Evolutionary conservation across 1,284 basidiomycete genomes (phyloP).

Genomic region (Apiotrichum gamsii): DNA sequence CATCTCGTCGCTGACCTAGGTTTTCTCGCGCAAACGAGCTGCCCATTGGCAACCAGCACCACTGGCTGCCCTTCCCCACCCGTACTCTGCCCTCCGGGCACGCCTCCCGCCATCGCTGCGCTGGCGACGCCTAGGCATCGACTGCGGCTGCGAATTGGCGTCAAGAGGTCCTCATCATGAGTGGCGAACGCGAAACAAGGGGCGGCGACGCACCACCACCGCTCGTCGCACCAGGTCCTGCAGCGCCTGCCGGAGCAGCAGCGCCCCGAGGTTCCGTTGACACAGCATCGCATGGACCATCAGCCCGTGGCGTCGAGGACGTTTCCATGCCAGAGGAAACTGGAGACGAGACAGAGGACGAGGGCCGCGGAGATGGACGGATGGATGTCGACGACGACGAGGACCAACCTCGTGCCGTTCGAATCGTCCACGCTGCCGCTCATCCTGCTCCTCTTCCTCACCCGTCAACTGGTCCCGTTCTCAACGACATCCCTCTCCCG

Average conservation of each 20-base stretch:
- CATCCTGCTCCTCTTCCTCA: too few species aligned
- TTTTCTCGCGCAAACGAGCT: neutral
- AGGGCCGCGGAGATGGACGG: neutral
- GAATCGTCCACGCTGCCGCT: too few species aligned
- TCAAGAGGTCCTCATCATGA: slow-evolving; percentile 1
- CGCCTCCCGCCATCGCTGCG: too few species aligned
- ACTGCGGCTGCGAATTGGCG: too few species aligned
- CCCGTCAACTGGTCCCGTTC: neutral
- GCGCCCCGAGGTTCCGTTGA: neutral
- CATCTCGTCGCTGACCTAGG: neutral
- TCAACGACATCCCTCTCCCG: neutral
- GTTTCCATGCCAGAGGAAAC: slow-evolving; percentile 1
- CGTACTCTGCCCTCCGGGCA: neutral
- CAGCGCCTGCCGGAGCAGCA: neutral
- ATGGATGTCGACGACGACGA: neutral
- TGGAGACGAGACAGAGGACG: slow-evolving; percentile 4
- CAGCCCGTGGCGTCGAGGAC: too few species aligned
- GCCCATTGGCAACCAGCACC: neutral
- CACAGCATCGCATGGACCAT: too few species aligned
- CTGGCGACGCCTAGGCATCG: neutral
- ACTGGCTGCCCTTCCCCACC: neutral
- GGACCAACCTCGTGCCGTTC: too few species aligned
- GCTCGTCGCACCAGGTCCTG: neutral
- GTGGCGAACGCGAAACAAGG: slow-evolving; percentile 1
- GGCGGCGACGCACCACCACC: neutral